These are phyloP conservation scores for Nakaseomyces uthaithaninus DNA, from an alignment of 1,139 yeast genomes.

Conservation along the genomic window DNA sequence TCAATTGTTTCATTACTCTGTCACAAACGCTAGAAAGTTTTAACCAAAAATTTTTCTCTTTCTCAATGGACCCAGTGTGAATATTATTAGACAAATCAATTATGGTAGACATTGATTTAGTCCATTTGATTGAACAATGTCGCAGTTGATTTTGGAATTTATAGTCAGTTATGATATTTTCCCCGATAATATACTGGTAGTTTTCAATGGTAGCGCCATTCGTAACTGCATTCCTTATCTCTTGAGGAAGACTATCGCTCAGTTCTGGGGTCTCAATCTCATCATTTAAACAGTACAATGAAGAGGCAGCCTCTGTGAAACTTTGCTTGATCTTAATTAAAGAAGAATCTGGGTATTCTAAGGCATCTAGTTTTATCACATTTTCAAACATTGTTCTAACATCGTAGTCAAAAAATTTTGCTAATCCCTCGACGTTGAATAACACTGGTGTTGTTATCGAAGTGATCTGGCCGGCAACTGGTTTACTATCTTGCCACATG, in stretches of 20 bases:
- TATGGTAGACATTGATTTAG: constrained; percentile 43
- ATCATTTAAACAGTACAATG: constrained; percentile 41
- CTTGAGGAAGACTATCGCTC: constrained; percentile 45
- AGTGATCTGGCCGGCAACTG: neutral
- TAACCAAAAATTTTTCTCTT: constrained; percentile 18
- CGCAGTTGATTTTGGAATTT: constrained; percentile 54
- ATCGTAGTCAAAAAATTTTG: neutral
- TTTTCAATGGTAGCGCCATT: constrained; percentile 30
- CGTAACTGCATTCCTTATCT: constrained; percentile 37
- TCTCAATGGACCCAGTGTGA: constrained; percentile 34
- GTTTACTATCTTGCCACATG: neutral
- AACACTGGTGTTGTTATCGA: neutral
- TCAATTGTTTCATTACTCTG: constrained; percentile 38
- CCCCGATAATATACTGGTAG: constrained; percentile 32
- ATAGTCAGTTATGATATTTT: constrained; percentile 41
- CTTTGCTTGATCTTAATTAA: neutral
- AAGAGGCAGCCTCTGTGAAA: neutral
- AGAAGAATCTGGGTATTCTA: neutral
- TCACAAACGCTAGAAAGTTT: constrained; percentile 27
- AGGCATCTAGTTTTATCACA: neutral
- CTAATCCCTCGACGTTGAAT: neutral
- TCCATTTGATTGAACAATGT: constrained; percentile 61
- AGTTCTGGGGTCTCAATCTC: constrained; percentile 64
- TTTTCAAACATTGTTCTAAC: neutral
- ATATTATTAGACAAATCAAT: constrained; percentile 30